These are phyloP conservation scores for Backusella tuberculispora DNA, from an alignment of 192 early-diverging fungal species.

Conservation along the genomic window DNA sequence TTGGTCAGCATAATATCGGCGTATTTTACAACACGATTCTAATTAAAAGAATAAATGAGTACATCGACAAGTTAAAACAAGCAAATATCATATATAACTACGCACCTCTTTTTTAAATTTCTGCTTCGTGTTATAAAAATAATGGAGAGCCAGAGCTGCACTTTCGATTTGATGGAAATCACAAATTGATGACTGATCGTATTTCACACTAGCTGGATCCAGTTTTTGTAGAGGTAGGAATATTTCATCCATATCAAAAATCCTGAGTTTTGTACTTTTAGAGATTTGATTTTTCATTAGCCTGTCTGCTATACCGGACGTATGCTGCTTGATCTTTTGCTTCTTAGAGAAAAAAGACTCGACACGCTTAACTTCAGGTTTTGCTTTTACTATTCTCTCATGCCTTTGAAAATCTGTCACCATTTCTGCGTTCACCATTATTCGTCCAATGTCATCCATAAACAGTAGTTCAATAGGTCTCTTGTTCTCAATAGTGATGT, in stretches of 20 bases:
- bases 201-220: neutral
- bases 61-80: neutral
- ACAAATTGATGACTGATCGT: neutral
- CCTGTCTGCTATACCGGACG: neutral
- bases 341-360: neutral
- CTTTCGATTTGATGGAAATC: neutral
- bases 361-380: neutral
- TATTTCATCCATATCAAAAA: conserved; percentile 1
- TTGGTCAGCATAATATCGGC: neutral
- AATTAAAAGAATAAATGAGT: neutral
- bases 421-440: neutral
- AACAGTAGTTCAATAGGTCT: neutral
- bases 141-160: conserved; percentile 1
- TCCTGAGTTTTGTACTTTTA: neutral
- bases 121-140: neutral
- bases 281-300: neutral
- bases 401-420: neutral
- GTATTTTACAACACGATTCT: neutral
- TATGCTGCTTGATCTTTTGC: neutral
- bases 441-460: neutral
- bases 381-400: neutral
- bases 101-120: neutral
- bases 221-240: neutral
- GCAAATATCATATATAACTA: neutral
- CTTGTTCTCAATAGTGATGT: neutral